A percentile compares a stretch with the other conserved stretches of the same genome.
Evolutionary conservation across 208 protist genomes (phyloP).

Genomic region (Leishmania martiniquensis): DNA sequence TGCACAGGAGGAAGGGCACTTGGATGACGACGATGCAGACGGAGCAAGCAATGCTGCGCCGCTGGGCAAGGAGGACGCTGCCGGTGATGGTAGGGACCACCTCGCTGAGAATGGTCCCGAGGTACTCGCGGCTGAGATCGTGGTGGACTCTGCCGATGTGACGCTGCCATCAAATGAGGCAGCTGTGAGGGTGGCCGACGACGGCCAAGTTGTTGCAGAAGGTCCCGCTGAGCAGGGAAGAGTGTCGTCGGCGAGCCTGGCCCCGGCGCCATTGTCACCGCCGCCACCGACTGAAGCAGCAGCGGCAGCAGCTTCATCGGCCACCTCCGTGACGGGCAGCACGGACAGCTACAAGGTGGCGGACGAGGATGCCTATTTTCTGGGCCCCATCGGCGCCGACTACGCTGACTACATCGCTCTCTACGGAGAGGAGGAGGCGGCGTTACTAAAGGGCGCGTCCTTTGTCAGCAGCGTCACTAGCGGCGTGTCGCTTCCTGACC

Average conservation of each 20-base stretch:
- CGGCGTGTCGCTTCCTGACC: constrained; percentile 24
- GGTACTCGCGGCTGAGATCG: not conserved
- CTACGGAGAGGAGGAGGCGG: constrained; percentile 27
- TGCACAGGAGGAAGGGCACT: constrained; percentile 28
- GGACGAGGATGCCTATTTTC: constrained; percentile 48
- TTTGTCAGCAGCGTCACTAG: constrained; percentile 48
- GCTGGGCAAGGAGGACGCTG: not conserved
- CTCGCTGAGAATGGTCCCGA: not conserved
- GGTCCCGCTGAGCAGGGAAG: not conserved
- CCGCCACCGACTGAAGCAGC: not conserved
- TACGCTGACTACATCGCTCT: constrained; percentile 27
- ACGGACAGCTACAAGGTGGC: constrained; percentile 39
- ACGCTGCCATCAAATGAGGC: not conserved
- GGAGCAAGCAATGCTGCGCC: not conserved
- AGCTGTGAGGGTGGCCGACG: not conserved
- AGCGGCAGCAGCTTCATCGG: constrained; percentile 14
- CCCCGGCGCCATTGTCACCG: not conserved
- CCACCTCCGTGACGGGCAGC: constrained; percentile 14
- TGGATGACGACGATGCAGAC: constrained; percentile 9
- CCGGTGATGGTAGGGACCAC: not conserved
- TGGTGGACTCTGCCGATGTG: constrained; percentile 1
- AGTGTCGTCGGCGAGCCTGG: not conserved
- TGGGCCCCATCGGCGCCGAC: constrained; percentile 45
- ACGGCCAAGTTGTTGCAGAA: too few relatives aligned
- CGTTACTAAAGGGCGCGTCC: constrained; percentile 32